Evolutionary conservation across 495 filamentous ascomycete species (phyloP).

Genomic region (Hypoxylon fuscum): DNA sequence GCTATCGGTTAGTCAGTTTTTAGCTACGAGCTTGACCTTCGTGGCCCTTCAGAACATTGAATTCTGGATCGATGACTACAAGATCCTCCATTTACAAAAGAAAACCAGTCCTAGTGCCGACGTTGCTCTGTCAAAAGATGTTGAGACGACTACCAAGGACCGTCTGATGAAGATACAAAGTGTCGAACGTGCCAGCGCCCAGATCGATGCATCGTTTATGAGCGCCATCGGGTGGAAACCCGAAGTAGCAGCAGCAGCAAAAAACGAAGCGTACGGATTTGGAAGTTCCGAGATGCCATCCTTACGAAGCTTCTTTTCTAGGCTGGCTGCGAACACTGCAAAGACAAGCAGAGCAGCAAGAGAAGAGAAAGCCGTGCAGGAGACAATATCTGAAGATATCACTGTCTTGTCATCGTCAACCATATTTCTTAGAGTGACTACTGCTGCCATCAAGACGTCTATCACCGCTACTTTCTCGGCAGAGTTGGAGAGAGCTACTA

Average conservation of each 20-base stretch:
- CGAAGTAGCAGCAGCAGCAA: slow-evolving; percentile 49
- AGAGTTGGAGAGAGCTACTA: slow-evolving; percentile 95
- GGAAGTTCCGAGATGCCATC: slow-evolving; percentile 59
- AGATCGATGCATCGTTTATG: slow-evolving; percentile 93
- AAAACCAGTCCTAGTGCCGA: slow-evolving; percentile 78
- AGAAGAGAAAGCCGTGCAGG: slow-evolving; percentile 64
- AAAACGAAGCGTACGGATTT: slow-evolving; percentile 50
- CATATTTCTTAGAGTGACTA: slow-evolving; percentile 88
- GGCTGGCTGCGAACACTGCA: slow-evolving; percentile 59
- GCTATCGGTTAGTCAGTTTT: slow-evolving; percentile 85
- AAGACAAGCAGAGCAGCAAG: slow-evolving; percentile 56
- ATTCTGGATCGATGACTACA: slow-evolving; percentile 88
- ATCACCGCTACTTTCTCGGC: slow-evolving; percentile 71
- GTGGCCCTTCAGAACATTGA: slow-evolving; percentile 88
- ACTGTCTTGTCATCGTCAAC: slow-evolving; percentile 70
- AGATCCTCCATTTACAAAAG: slow-evolving; percentile 78
- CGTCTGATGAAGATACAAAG: slow-evolving; percentile 81
- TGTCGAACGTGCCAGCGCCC: slow-evolving; percentile 80
- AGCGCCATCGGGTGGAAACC: slow-evolving; percentile 85
- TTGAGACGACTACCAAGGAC: slow-evolving; percentile 82
- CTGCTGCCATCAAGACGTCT: slow-evolving; percentile 78
- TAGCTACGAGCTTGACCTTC: slow-evolving; percentile 95
- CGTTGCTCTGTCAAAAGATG: slow-evolving; percentile 78
- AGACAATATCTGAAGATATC: slow-evolving; percentile 71
- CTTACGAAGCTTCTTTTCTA: slow-evolving; percentile 82